Conservation (phyloP, 2,329 filamentous ascomycete species). For the Microcyclospora tardicrescens region DNA sequence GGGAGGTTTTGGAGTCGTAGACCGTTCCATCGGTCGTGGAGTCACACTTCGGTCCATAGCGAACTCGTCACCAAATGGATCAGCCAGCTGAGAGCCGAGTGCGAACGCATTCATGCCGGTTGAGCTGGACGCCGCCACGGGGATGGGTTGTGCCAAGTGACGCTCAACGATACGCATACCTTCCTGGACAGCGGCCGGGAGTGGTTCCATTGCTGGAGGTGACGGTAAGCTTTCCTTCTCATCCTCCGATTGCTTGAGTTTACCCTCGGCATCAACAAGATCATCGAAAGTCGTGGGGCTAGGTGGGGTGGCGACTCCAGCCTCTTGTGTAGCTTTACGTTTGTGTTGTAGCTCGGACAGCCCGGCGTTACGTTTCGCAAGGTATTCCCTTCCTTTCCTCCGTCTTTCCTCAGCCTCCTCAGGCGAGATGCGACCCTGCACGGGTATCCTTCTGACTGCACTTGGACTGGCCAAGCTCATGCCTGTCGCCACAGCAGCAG, state of each 20-base stretch:
- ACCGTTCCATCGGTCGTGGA: conserved; percentile 22
- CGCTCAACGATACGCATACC: conserved; percentile 16
- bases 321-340: conserved; percentile 9
- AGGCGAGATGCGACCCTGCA: conserved; percentile 17
- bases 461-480: conserved; percentile 11
- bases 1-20: conserved; percentile 12
- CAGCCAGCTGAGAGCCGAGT: conserved; percentile 27
- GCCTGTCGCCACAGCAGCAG: conserved; percentile 24
- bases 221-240: conserved; percentile 9
- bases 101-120: conserved; percentile 23
- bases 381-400: conserved; percentile 23
- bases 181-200: conserved; percentile 8
- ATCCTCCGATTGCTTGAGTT: conserved; percentile 10
- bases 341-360: conserved; percentile 21
- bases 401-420: conserved; percentile 22
- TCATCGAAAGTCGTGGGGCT: conserved; percentile 19
- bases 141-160: conserved; percentile 11
- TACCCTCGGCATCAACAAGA: conserved; percentile 20
- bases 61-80: conserved; percentile 35
- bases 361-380: conserved; percentile 22
- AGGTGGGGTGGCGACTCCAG: conserved; percentile 9
- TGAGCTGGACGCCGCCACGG: conserved; percentile 8
- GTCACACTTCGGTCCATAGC: conserved; percentile 26
- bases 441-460: conserved; percentile 18
- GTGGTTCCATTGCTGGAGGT: conserved; percentile 8